Conservation (phyloP, 257 asterid genomes). For the Ballota nigra region DNA sequence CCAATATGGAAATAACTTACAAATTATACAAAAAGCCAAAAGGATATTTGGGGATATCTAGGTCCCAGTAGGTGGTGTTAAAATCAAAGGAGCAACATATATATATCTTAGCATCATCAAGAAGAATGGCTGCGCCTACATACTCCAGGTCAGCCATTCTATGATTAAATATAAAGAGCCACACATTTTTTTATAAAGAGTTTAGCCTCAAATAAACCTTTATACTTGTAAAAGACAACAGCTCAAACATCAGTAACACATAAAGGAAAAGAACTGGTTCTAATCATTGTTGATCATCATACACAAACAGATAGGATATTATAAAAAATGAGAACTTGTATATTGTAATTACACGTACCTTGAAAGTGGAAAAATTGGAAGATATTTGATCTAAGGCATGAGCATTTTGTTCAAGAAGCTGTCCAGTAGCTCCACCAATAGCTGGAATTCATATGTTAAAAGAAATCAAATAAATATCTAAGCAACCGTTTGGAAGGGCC, state of each 20-base stretch:
- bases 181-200: neutral
- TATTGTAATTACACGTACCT: conserved; percentile 45
- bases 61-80: conserved; percentile 5
- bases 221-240: conserved; percentile 5
- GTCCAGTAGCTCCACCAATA: conserved; percentile 76
- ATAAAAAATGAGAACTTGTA: neutral
- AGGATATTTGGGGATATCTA: neutral
- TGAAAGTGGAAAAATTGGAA: conserved; percentile 58
- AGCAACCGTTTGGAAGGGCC: neutral
- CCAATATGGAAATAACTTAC: neutral
- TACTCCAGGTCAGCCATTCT: conserved; percentile 6
- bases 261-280: conserved; percentile 12
- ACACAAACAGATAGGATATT: neutral
- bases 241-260: conserved; percentile 8
- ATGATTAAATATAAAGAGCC: neutral
- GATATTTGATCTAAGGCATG: conserved; percentile 76
- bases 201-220: neutral
- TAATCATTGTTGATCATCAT: neutral
- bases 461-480: neutral
- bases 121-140: neutral
- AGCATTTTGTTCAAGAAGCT: conserved; percentile 74
- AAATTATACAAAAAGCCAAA: neutral
- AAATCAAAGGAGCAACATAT: neutral
- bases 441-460: conserved; percentile 45
- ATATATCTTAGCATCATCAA: neutral